Percentiles rank a stretch among this genome's conserved stretches.
These are phyloP conservation scores for Aethionema arabicum DNA, from an alignment of 345 rosid genomes.

Conservation along the genomic window DNA sequence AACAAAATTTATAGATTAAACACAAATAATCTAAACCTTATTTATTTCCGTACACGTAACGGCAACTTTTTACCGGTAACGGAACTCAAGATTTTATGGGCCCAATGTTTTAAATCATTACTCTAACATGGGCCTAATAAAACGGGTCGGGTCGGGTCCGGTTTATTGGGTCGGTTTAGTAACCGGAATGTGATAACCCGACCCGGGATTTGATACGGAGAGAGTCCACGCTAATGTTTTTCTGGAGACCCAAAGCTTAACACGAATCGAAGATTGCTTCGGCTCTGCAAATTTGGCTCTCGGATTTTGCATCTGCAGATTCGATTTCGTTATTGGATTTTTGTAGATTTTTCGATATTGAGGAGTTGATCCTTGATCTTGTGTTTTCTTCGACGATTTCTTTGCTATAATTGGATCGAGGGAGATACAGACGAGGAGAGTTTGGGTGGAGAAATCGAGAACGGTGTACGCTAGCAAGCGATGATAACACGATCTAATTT, in stretches of 20 bases:
- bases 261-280: constrained; percentile 32
- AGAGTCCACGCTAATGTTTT: constrained; percentile 32
- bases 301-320: not conserved
- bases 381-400: constrained; percentile 5
- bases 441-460: constrained; percentile 17
- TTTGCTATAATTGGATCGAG: constrained; percentile 16
- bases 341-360: not conserved
- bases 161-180: not conserved
- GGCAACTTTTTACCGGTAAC: constrained; percentile 11
- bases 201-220: constrained; percentile 21
- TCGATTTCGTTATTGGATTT: constrained; percentile 13
- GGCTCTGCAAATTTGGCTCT: constrained; percentile 11
- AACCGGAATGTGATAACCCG: constrained; percentile 30
- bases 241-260: not conserved
- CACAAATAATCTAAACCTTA: constrained; percentile 1
- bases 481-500: constrained; percentile 98
- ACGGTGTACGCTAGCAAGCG: constrained; percentile 23
- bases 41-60: constrained; percentile 30
- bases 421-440: constrained; percentile 5
- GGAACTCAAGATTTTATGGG: constrained; percentile 16
- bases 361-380: not conserved
- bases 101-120: constrained; percentile 21
- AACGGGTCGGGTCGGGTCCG: constrained; percentile 2
- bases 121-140: constrained; percentile 30
- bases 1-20: constrained; percentile 16